Base-by-base conservation (phyloP, 371 early-diverging fungal genomes). In the Dichotomocladium elegans region DNA sequence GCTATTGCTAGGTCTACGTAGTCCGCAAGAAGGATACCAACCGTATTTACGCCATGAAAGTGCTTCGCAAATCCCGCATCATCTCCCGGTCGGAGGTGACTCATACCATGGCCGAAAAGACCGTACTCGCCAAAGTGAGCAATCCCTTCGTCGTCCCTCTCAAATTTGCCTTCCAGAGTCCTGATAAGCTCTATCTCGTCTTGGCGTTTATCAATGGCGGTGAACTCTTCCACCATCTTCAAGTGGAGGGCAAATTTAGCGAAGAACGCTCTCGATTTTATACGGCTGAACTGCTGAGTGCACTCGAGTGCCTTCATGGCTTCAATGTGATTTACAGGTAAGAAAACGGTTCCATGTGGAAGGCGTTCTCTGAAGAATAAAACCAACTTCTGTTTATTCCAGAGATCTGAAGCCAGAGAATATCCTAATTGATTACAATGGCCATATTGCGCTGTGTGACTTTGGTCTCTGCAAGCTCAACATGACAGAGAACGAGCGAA, bases 1-100 rank as follows among this genome's bases (percentile, higher is more conserved):
- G 12, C 2, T n/a, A 19, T 33, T n/a, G n/a, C n/a, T 55, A 81
- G 81, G 91, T 98, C 11, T 92, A 95, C 83, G 95, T 95, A 66
- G 95, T 95, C 21, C 88, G 93, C 40, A 93, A 97, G 70, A 87
- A 87, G 56, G 94, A 95, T 64, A 94, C 94, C 15, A 87, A 85
- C 55, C 89, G 95, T 49, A 93, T 95, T 66, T 96, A 98, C 68
- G 99, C 99, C 43, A 91, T 99, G 90, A 99, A 99, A 70, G 93
- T 95, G 31, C 65, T 97, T 47, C 84, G 86, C 49, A 99, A 99
- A 75, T 82, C 91, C n/a, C 88, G 90, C 60, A 93, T 98, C 52
- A 91, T 96, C 41, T 90, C 91, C 24, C 83, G 92, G 15, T 87
- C 91, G 15, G 96, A 92, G 72, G 87, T 92, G 25, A 86, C 85